Conservation (phyloP, 2,329 filamentous ascomycete species). For the Zalaria obscura region DNA sequence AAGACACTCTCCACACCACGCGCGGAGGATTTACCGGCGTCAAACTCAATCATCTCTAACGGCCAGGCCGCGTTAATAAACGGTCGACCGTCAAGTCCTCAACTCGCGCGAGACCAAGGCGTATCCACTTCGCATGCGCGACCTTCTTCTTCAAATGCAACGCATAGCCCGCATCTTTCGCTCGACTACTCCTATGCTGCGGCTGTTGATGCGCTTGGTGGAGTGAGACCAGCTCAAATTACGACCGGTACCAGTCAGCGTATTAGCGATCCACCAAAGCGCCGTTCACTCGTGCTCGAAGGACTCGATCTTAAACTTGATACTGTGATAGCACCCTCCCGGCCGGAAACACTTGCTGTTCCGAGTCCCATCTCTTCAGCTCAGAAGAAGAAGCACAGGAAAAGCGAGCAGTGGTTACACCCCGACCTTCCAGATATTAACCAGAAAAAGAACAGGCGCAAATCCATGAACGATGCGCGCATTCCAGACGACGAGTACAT, state of each 20-base stretch:
- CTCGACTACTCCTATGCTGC: conserved; percentile 17
- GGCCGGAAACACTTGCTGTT: too few species aligned
- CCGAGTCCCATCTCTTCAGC: too few species aligned
- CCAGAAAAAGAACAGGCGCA: conserved; percentile 12
- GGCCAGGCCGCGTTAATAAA: background rate
- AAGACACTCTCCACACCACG: conserved; percentile 9
- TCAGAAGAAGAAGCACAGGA: too few species aligned
- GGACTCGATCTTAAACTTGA: background rate
- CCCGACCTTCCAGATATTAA: background rate
- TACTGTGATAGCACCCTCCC: too few species aligned
- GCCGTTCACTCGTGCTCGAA: background rate
- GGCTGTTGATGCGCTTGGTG: conserved; percentile 13
- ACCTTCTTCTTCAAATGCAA: conserved; percentile 7
- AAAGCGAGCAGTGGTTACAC: background rate
- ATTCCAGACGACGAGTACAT: conserved; percentile 21
- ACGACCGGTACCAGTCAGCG: too few species aligned
- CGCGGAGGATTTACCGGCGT: background rate
- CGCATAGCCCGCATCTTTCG: conserved; percentile 10
- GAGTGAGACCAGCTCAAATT: background rate
- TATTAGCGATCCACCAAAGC: background rate
- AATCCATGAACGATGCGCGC: conserved; percentile 19
- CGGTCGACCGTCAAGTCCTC: background rate
- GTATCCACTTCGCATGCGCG: background rate
- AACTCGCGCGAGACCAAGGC: background rate
- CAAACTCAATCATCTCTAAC: background rate